Base-by-base conservation (phyloP, 345 rosid species). In the Eutrema yunnanense region DNA sequence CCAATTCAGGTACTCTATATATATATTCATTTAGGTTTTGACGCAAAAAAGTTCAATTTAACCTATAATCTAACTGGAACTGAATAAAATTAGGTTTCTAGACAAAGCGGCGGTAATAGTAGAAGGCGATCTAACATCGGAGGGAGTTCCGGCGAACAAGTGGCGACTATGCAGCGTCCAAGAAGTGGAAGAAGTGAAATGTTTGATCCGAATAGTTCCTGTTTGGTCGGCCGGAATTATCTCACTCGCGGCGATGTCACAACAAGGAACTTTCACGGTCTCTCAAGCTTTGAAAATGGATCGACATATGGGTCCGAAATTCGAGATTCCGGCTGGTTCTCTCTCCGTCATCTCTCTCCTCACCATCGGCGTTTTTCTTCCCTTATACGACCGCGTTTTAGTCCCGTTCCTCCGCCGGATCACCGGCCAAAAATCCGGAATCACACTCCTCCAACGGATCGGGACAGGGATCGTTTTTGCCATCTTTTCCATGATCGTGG, bases 221-320 rank as follows among this genome's bases (percentile, higher is more conserved):
- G 65, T 90, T 6, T 85, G 94, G 92, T 80, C 86, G 0, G 69
- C 95, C 2, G 89, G 87, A 67, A 78, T 88, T 64, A 80, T 90
- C 13, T 84, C 89, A 27, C 78, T 82, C 42, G 78, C 87, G 12
- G 91, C 96, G 8, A 85, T 90, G 73, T 86, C 91, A 11, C 92
- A 86, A 56, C 96, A 92, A 61, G 48, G 54, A 81, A 92, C 98
- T 5, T 92, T 92, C 83, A 86, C 95, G 0, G 79, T 92, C 64
- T 90, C 86, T 63, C 98, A 92, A 76, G 95, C 95, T 72, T 78
- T 84, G 52, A 81, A 88, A 73, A 92, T 90, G 98, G 72, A 92
- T 79, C 72, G 92, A 29, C 90, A 83, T 69, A 76, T 92, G 63
- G 72, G 86, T 13, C 75, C 69, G 11, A 78, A 89, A 19, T 86